Conservation (phyloP, 1,284 basidiomycete genomes). For the Fomitopsis schrenkii region DNA sequence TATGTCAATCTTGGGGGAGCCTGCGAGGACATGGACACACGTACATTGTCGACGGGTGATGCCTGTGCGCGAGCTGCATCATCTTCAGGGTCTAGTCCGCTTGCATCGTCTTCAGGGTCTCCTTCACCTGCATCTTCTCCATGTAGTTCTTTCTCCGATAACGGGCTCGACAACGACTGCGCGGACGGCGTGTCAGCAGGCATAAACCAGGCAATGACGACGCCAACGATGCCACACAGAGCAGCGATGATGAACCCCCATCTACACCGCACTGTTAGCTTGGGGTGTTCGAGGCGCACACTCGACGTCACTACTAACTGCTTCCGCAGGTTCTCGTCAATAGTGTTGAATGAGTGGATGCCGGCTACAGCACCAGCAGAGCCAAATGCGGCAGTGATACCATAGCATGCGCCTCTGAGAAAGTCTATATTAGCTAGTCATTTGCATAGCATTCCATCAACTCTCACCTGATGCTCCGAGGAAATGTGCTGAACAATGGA, state of each 20-base stretch:
- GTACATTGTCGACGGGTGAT: no score
- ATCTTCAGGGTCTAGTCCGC: not conserved
- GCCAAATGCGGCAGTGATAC: not conserved
- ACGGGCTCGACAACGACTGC: no score
- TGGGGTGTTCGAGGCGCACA: not conserved
- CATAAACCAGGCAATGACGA: not conserved
- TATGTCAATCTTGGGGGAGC: no score
- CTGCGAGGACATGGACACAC: no score
- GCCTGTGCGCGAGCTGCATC: no score
- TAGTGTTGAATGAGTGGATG: not conserved
- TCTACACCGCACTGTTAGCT: not conserved
- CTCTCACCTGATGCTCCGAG: not conserved
- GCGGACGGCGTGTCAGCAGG: not conserved
- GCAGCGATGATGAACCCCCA: not conserved
- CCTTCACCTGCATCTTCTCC: no score
- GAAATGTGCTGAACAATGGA: not conserved
- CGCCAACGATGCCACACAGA: not conserved
- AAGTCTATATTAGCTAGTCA: no score
- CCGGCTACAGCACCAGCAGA: not conserved
- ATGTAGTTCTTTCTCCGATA: not conserved
- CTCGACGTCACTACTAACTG: not conserved
- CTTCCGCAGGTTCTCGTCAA: not conserved
- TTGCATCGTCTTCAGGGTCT: not conserved
- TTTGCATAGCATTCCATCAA: not conserved
- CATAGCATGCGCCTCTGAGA: not conserved